Evolutionary conservation across 23 red algal species (phyloP), one percentile per base, ranked within the genome.

Genomic region (Gracilariopsis chorda): DNA sequence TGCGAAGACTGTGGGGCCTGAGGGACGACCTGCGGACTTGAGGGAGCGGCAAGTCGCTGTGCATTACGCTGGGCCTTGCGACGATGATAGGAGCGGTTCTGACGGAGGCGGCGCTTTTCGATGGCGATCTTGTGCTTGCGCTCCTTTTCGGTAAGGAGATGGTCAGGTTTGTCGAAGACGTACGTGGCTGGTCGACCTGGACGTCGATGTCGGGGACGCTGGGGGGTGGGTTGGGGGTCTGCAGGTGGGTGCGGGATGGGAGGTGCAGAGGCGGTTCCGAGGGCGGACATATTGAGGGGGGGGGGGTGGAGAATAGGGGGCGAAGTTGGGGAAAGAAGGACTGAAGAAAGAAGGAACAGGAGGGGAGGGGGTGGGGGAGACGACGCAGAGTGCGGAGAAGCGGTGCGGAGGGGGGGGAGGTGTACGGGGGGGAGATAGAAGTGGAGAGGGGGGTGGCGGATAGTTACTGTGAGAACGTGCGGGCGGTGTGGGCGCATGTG

Each of bases 21-120:
- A 9, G 79, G 79, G 21, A 83, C 55, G 24, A 56, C 55, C 58
- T 61, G 58, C 1, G 55, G 44, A 28, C 51, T 37, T 29, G 79
- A 40, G 52, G 52, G 52, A 21, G 43, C 17, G 51, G 28, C 53
- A 53, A 65, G 11, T 21, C 37, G 17, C 12, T 51, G 17, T 39
- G 73, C 73, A 35, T 36, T 83, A 35, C 55, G 79, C 32, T 65
- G 55, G 29, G 47, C 51, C 32, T 80, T 79, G 58, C 94, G 89
- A 49, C 90, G 69, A 57, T 97, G 95, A 68, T 97, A 97, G 34
- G 90, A 94, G 48, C 84, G 84, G 79, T 97, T 97, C 65, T 97
- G 95, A 29, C 95, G 91, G 42, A 78, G 34, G 72, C 95, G 79
- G 42, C 95, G 74, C 76, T 97, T 97, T 36, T 84, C 75, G 45